Base-by-base conservation (phyloP, 345 rosid genomes). In the Bruguiera parviflora region DNA sequence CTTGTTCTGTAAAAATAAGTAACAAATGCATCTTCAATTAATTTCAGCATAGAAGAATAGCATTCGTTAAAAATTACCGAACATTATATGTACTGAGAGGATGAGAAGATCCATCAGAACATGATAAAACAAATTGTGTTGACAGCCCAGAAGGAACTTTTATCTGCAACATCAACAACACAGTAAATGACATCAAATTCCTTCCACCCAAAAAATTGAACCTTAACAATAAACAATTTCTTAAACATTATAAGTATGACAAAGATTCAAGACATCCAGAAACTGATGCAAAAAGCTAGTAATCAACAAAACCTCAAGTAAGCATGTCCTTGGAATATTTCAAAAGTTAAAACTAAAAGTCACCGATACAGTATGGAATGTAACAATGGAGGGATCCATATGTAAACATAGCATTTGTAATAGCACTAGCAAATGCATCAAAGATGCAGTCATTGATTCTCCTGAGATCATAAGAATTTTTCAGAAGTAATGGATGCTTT, bases 121-220 rank as follows among this genome's bases (percentile, higher is more conserved):
- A 80, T 67, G 89, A 83, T 33, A 91, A 79, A 73, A 93, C 92
- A 79, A 91, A 88, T 71, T 93, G 98, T 53, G 83, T 79, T 56
- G 96, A 91, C 49, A 67, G 55, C 73, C 96, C 97, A 78, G 84
- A 77, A 39, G 97, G 97, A 76, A 93, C 85, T 84, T 84, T 91
- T 47, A 91, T 86, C 98, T 93, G 94, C 81, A 75, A 67, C 21
- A 60, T 31, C 63, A 79, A 49, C 71, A 52, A 43, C 57, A 72
- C 22, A 8, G 39, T 59, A 46, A 25, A 49, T 56, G 19, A 29
- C 39, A 62, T 28, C 25, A 15, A 58, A n/a, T 25, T 6, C 21
- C 19, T 37, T 35, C 51, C 8, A 27, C 20, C n/a, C 31, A 33
- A 60, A 60, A 56, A 21, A 27, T 43, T 32, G 21, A 58, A 59